phyloP scores from a whole-genome alignment of 2,329 filamentous ascomycete species.

The Harringtonia aguacate region DNA sequence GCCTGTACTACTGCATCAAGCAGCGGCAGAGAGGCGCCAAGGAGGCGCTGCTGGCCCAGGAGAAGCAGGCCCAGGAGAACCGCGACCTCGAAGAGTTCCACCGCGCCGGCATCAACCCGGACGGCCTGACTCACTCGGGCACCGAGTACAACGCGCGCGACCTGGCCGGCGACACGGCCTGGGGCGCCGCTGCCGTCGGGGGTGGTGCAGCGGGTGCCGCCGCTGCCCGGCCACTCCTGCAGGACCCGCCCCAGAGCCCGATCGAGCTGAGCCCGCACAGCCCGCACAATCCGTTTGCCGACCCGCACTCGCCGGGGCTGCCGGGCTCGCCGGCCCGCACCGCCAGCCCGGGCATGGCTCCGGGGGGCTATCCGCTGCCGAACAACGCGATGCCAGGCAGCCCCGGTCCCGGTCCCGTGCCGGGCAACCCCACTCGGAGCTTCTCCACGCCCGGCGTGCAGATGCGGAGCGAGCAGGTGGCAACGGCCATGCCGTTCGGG shows the following conservation, averaged over 20 bases:
- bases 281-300: background rate
- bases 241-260: background rate
- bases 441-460: constrained; percentile 16
- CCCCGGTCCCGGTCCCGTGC: background rate
- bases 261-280: background rate
- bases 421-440: constrained; percentile 3
- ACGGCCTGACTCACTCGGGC: constrained; percentile 27
- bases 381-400: no score
- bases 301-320: background rate
- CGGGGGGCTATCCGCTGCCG: no score
- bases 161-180: constrained; percentile 18
- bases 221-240: background rate
- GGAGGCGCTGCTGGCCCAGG: constrained; percentile 37
- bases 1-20: constrained; percentile 42
- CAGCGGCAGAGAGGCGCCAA: constrained; percentile 40
- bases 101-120: constrained; percentile 35
- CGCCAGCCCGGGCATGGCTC: background rate
- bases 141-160: constrained; percentile 26
- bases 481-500: background rate
- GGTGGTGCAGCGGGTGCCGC: constrained; percentile 13
- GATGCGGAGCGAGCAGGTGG: constrained; percentile 7
- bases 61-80: constrained; percentile 34
- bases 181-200: constrained; percentile 13
- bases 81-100: constrained; percentile 39
- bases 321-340: background rate